Evolutionary conservation across 371 early-diverging fungal species (phyloP).

Genomic region (Funneliformis caledonium): DNA sequence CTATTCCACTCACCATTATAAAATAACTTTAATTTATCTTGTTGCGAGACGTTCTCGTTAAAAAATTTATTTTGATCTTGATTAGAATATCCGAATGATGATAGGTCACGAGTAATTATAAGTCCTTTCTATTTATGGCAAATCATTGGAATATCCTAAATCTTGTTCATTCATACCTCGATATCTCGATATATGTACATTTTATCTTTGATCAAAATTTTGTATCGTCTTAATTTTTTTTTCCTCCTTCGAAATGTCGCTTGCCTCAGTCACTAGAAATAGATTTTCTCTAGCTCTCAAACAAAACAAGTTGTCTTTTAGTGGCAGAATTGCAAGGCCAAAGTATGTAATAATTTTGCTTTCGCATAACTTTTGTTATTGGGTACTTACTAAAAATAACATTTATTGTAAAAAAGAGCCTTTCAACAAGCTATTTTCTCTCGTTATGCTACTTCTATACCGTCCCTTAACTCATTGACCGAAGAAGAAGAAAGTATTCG

Average conservation of each 20-base stretch:
- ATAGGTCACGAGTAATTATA: too few species aligned
- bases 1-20: too few species aligned
- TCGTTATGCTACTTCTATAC: not conserved
- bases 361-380: not conserved
- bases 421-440: not conserved
- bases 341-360: not conserved
- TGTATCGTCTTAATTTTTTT: too few species aligned
- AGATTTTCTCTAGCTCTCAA: not conserved
- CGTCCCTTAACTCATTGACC: conserved; percentile 75
- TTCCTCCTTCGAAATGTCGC: not conserved
- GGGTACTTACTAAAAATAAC: not conserved
- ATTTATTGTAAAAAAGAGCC: not conserved
- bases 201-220: too few species aligned
- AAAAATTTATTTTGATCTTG: too few species aligned
- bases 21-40: too few species aligned
- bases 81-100: too few species aligned
- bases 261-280: not conserved
- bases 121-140: too few species aligned
- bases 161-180: too few species aligned
- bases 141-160: too few species aligned
- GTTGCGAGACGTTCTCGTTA: too few species aligned
- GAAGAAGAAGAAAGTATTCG: conserved; percentile 84
- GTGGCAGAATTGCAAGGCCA: not conserved
- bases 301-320: not conserved
- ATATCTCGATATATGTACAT: too few species aligned